These are phyloP conservation scores for Apiospora hydei DNA, from an alignment of 2,329 filamentous ascomycete genomes.

Conservation along the genomic window DNA sequence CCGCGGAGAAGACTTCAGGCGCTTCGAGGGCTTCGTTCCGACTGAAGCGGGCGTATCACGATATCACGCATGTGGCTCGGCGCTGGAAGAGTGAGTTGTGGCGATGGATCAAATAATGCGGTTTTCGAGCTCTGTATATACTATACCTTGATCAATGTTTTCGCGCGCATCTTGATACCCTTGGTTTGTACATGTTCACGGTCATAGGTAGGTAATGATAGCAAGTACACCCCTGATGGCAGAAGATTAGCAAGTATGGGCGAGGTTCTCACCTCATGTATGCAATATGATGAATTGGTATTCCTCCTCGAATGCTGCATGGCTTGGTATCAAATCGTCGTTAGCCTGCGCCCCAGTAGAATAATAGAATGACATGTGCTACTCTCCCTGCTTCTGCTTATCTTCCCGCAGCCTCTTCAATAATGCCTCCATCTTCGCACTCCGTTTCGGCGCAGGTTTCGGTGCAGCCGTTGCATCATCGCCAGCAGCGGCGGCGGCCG, in stretches of 20 bases:
- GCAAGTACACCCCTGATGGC: background rate
- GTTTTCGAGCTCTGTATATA: background rate
- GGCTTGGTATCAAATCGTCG: slow-evolving; percentile 31
- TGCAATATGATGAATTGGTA: background rate
- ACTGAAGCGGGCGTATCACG: slow-evolving; percentile 22
- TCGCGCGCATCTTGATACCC: background rate
- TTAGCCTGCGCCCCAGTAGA: slow-evolving; percentile 14
- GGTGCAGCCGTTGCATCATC: slow-evolving; percentile 27
- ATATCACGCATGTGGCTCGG: slow-evolving; percentile 24
- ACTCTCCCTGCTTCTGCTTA: background rate
- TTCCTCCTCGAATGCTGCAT: slow-evolving; percentile 27
- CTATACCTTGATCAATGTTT: background rate
- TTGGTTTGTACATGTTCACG: background rate
- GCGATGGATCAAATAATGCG: slow-evolving; percentile 22
- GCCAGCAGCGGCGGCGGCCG: background rate
- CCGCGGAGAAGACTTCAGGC: background rate
- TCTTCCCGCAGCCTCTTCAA: background rate
- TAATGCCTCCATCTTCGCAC: slow-evolving; percentile 20
- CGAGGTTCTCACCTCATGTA: slow-evolving; percentile 10
- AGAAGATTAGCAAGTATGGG: background rate
- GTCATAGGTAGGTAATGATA: background rate
- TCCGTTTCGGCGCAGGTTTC: slow-evolving; percentile 23
- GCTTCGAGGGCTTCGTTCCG: background rate
- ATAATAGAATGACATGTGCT: slow-evolving; percentile 11
- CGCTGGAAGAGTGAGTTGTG: slow-evolving; percentile 23